These are phyloP conservation scores for Pezicula carpinea DNA, from an alignment of 2,329 filamentous ascomycete species.

Conservation along the genomic window DNA sequence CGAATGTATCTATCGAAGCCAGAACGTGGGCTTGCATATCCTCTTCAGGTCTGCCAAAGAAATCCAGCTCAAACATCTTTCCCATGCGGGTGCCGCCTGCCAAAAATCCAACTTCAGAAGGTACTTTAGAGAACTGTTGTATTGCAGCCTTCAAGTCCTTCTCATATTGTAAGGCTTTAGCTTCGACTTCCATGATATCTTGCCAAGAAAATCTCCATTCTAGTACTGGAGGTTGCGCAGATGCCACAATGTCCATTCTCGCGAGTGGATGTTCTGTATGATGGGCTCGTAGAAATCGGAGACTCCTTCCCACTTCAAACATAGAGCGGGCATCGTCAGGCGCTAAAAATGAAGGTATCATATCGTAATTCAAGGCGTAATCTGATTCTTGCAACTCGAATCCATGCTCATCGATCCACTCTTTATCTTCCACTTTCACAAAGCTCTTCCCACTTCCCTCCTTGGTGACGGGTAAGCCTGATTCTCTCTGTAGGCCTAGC, in stretches of 20 bases:
- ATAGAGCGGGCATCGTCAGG: constrained; percentile 64
- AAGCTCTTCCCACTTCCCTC: constrained; percentile 48
- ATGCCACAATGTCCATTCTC: constrained; percentile 40
- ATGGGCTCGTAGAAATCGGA: constrained; percentile 66
- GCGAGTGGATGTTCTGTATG: constrained; percentile 69
- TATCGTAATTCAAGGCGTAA: constrained; percentile 57
- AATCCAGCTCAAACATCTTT: constrained; percentile 24
- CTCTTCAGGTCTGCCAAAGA: constrained; percentile 44
- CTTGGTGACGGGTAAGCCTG: constrained; percentile 49
- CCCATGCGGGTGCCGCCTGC: background rate
- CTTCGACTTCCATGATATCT: constrained; percentile 60
- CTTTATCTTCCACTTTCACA: constrained; percentile 51
- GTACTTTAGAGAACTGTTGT: constrained; percentile 12
- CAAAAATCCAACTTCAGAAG: background rate
- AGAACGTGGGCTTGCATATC: constrained; percentile 44
- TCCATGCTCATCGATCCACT: constrained; percentile 54
- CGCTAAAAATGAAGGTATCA: constrained; percentile 69
- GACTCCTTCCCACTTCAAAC: constrained; percentile 75
- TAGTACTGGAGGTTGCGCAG: constrained; percentile 50
- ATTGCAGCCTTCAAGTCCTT: constrained; percentile 34
- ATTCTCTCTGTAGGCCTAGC: constrained; percentile 64
- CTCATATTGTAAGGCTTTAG: constrained; percentile 51
- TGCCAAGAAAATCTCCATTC: constrained; percentile 71
- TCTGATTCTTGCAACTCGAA: constrained; percentile 53
- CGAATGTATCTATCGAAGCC: constrained; percentile 44